phyloP scores from a whole-genome alignment of 2,329 filamentous ascomycete species.

The Alternaria triticimaculans region DNA sequence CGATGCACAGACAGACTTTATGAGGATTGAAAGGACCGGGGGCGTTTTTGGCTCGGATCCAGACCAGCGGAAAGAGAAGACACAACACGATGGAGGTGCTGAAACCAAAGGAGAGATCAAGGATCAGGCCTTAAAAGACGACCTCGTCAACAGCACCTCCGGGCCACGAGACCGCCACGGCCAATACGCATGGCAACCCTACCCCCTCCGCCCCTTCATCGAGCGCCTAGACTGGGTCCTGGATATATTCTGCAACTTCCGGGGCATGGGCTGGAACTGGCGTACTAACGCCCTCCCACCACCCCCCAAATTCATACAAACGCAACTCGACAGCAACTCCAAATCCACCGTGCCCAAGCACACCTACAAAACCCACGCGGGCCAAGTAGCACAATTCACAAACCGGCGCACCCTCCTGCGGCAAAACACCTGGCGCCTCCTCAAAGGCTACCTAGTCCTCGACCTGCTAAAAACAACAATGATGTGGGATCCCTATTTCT shows the following conservation, averaged over 20 bases:
- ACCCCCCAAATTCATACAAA: slow-evolving; percentile 50
- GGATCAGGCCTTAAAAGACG: slow-evolving; percentile 1
- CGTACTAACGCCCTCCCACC: slow-evolving; percentile 57
- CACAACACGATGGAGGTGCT: neutral
- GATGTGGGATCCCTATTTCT: slow-evolving; percentile 81
- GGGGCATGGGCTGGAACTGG: slow-evolving; percentile 68
- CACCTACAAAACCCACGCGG: slow-evolving; percentile 30
- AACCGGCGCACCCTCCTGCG: slow-evolving; percentile 44
- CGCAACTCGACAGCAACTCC: slow-evolving; percentile 44
- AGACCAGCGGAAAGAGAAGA: slow-evolving; percentile 1
- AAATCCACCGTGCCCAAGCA: slow-evolving; percentile 20
- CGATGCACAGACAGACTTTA: slow-evolving; percentile 63
- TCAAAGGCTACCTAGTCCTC: slow-evolving; percentile 68
- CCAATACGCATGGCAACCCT: slow-evolving; percentile 61
- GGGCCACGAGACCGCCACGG: slow-evolving; percentile 42
- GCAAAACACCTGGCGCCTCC: slow-evolving; percentile 49
- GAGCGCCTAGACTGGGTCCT: slow-evolving; percentile 65
- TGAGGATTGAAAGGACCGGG: slow-evolving; percentile 59
- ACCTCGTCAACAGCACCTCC: slow-evolving; percentile 20
- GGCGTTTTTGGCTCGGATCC: slow-evolving; percentile 26
- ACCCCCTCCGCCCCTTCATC: slow-evolving; percentile 54
- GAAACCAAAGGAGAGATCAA: neutral
- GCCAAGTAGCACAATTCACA: slow-evolving; percentile 49
- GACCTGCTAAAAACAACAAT: slow-evolving; percentile 74
- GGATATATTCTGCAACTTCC: slow-evolving; percentile 64